Percentiles rank a stretch among this genome's conserved stretches.
Conservation (phyloP, 352 stramenopile genomes). For the Phytophthora agathidicida region DNA sequence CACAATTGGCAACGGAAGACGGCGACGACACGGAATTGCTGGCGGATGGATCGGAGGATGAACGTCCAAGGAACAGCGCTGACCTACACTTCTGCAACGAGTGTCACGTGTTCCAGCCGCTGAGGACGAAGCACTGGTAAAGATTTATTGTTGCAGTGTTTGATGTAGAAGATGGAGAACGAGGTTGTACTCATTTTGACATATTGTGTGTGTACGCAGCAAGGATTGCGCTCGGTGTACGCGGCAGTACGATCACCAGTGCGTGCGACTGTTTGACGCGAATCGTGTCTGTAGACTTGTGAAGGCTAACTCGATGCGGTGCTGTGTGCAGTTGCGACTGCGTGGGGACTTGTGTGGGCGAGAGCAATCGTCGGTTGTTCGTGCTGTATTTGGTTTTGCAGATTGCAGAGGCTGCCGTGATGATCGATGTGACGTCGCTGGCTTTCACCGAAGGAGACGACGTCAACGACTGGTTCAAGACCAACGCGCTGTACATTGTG, state of each 20-base stretch:
- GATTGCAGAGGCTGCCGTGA: conserved; percentile 49
- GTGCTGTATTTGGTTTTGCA: conserved; percentile 71
- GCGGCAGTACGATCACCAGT: conserved; percentile 86
- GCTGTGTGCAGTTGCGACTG: conserved; percentile 66
- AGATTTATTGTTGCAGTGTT: background rate
- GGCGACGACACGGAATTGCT: conserved; percentile 45
- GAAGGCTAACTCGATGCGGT: background rate
- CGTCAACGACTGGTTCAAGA: conserved; percentile 77
- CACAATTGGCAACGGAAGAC: conserved; percentile 22
- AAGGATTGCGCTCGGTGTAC: conserved; percentile 80
- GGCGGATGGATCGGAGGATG: conserved; percentile 17
- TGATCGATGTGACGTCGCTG: conserved; percentile 56
- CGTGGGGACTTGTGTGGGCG: conserved; percentile 74
- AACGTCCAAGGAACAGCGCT: conserved; percentile 11
- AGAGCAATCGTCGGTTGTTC: conserved; percentile 73
- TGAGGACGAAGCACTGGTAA: conserved; percentile 80
- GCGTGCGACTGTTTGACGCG: conserved; percentile 19
- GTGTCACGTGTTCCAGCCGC: conserved; percentile 65
- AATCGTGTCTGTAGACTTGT: background rate
- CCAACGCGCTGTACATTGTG: conserved; percentile 70
- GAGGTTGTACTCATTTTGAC: background rate
- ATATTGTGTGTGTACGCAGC: conserved; percentile 33
- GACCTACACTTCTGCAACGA: conserved; percentile 59
- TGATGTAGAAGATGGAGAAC: background rate
- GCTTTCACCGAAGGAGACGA: conserved; percentile 61